Percentiles rank a stretch among this genome's conserved stretches.
Conservation (phyloP, 441 rosid species). For the Euphorbia schlechtendalii region DNA sequence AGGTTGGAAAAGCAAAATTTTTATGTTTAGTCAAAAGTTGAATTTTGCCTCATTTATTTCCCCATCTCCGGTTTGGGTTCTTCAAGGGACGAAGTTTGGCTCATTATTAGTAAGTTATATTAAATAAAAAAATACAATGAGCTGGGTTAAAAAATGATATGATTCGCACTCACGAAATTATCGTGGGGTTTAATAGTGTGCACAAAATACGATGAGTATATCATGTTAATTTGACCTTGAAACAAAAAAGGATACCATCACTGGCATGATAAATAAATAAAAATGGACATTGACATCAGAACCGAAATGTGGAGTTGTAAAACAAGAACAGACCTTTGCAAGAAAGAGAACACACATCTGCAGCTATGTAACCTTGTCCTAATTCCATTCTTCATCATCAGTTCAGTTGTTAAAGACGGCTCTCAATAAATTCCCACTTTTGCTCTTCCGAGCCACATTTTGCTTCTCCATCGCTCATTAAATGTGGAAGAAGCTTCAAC, state of each 20-base stretch:
- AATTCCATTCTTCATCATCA: slow-evolving; percentile 22
- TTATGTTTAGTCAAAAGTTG: no score
- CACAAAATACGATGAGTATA: no score
- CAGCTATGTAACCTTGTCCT: slow-evolving; percentile 20
- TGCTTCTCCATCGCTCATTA: slow-evolving; percentile 31
- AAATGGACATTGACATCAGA: neutral
- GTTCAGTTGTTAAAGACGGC: slow-evolving; percentile 24
- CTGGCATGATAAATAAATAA: neutral
- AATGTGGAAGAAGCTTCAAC: slow-evolving; percentile 30
- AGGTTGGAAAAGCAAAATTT: neutral
- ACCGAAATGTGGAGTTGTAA: neutral
- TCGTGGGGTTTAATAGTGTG: no score
- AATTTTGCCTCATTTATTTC: neutral
- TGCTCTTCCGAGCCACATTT: slow-evolving; percentile 19
- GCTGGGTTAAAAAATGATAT: no score
- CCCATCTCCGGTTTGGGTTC: no score
- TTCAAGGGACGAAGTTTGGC: no score
- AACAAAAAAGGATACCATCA: neutral
- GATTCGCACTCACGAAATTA: no score
- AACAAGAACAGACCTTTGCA: slow-evolving; percentile 8
- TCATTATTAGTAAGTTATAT: no score
- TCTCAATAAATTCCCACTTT: slow-evolving; percentile 15
- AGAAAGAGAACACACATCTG: slow-evolving; percentile 5
- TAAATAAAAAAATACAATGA: no score
- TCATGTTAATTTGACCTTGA: no score